These are phyloP conservation scores for Dactylellina leptospora DNA, from an alignment of 2,329 filamentous ascomycete genomes.

Conservation along the genomic window DNA sequence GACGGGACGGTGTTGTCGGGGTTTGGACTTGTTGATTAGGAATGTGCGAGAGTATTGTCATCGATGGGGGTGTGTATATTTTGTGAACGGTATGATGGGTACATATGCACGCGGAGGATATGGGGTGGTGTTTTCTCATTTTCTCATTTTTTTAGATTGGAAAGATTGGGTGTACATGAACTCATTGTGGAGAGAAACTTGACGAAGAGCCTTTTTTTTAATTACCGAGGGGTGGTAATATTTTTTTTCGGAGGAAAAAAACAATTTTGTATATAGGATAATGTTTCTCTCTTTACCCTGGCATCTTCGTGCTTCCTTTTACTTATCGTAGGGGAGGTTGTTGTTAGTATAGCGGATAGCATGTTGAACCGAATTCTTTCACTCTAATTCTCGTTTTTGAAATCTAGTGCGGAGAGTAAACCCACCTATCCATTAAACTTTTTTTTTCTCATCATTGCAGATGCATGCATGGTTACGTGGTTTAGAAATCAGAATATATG, in stretches of 20 bases:
- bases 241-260: background rate
- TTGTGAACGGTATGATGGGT: background rate
- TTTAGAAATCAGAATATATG: no score
- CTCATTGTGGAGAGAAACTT: background rate
- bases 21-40: slow-evolving; percentile 80
- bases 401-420: no score
- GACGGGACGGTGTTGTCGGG: slow-evolving; percentile 85
- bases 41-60: background rate
- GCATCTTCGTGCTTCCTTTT: no score
- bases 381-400: background rate
- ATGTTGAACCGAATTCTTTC: no score
- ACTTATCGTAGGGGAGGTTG: no score
- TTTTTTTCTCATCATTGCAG: no score
- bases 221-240: background rate
- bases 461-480: background rate
- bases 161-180: background rate
- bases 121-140: no score
- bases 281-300: no score
- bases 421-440: no score
- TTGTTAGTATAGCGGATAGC: no score
- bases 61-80: background rate
- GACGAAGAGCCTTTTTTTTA: background rate
- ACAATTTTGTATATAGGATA: no score
- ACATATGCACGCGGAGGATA: no score
- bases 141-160: background rate